phyloP scores from a whole-genome alignment of 73 alveolate genomes.

The Tetrahymena malaccensis region DNA sequence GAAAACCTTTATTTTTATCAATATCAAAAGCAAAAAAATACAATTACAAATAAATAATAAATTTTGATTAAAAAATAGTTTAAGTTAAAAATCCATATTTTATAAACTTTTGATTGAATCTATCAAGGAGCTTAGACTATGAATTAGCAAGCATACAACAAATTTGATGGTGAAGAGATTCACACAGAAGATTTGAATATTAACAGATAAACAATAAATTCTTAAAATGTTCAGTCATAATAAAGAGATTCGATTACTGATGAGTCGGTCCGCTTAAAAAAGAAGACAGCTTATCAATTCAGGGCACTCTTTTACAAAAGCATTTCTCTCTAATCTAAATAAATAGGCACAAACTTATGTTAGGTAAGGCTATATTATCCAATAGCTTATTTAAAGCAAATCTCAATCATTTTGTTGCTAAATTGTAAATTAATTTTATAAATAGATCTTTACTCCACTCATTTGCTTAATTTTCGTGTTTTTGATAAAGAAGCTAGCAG shows the following conservation, averaged over 20 bases:
- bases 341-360: slow-evolving; percentile 68
- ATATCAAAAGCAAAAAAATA: not conserved
- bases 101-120: not conserved
- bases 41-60: not conserved
- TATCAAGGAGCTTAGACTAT: not conserved
- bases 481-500: slow-evolving; percentile 61
- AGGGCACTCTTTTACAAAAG: slow-evolving; percentile 72
- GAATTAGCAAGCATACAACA: not conserved
- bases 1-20: not conserved
- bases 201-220: not conserved
- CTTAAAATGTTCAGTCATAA: not conserved
- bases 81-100: not conserved
- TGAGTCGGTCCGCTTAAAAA: not conserved
- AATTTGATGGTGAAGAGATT: not conserved
- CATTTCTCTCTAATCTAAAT: slow-evolving; percentile 47
- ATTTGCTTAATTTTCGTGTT: slow-evolving; percentile 68
- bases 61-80: not conserved
- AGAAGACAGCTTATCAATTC: not conserved
- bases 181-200: not conserved
- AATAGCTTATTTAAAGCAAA: not conserved
- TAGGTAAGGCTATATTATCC: not conserved
- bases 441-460: slow-evolving; percentile 70
- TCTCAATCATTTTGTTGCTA: not conserved
- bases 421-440: not conserved
- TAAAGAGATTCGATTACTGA: not conserved